Percentiles rank a stretch among this genome's conserved stretches.
phyloP scores from a whole-genome alignment of 768 basidiomycete genomes.

The Terana coerulea region DNA sequence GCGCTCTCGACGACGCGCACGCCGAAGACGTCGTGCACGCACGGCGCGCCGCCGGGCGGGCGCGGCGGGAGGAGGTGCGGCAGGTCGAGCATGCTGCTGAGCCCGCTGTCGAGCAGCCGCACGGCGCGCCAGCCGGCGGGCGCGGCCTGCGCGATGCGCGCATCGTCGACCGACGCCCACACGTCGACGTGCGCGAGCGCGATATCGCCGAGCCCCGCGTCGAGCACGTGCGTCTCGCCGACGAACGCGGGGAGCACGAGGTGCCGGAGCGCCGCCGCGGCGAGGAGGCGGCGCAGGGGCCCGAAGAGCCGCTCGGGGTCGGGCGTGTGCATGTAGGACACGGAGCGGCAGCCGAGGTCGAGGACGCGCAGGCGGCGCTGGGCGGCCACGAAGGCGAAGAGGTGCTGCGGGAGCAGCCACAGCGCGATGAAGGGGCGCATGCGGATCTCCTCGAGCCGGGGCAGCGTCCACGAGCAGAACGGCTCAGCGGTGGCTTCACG shows the following conservation, averaged over 20 bases:
- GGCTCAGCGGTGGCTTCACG: neutral
- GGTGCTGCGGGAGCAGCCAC: neutral
- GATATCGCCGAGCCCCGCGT: neutral
- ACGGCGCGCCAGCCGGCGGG: neutral
- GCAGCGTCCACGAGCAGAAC: neutral
- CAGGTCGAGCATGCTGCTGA: neutral
- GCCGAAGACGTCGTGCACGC: neutral
- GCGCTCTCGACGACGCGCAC: neutral
- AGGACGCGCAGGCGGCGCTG: neutral
- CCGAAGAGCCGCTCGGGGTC: neutral
- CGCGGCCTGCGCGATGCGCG: neutral
- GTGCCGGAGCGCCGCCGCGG: neutral
- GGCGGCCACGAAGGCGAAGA: neutral
- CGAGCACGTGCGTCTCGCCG: neutral
- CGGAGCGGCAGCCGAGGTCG: neutral
- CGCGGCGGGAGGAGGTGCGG: neutral
- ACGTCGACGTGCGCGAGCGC: neutral
- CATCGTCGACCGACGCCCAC: neutral
- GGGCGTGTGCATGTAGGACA: neutral
- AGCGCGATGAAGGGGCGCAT: neutral
- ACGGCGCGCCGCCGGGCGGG: neutral
- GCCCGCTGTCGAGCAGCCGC: neutral
- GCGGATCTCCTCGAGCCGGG: neutral
- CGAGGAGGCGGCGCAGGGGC: neutral
- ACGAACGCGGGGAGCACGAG: neutral